phyloP scores from a whole-genome alignment of 2,329 filamentous ascomycete species.

The Xylaria sp. region DNA sequence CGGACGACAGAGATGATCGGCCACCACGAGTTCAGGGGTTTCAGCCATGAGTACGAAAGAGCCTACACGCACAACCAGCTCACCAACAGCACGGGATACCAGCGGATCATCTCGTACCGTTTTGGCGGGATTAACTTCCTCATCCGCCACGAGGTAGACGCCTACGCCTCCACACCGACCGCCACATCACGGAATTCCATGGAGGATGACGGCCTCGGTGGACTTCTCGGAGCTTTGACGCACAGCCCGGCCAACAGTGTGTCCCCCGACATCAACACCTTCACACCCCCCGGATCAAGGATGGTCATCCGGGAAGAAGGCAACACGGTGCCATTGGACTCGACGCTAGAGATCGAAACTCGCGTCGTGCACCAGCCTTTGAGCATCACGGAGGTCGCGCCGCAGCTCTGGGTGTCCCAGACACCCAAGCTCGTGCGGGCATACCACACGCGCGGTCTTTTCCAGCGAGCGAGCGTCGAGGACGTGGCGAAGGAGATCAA shows the following conservation, averaged over 20 bases:
- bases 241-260: background rate
- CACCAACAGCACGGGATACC: slow-evolving; percentile 38
- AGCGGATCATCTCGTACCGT: slow-evolving; percentile 41
- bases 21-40: slow-evolving; percentile 37
- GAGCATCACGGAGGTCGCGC: background rate
- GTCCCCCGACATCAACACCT: background rate
- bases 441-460: background rate
- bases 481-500: background rate
- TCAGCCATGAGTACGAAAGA: slow-evolving; percentile 42
- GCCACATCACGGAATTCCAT: background rate
- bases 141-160: slow-evolving; percentile 41
- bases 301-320: slow-evolving; percentile 9
- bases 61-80: slow-evolving; percentile 36
- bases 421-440: background rate
- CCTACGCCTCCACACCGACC: slow-evolving; percentile 29
- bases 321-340: slow-evolving; percentile 26
- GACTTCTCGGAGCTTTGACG: background rate
- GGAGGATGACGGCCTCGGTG: background rate
- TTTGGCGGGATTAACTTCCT: slow-evolving; percentile 39
- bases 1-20: slow-evolving; percentile 28
- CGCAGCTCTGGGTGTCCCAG: background rate
- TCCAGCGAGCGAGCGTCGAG: background rate
- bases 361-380: background rate
- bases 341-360: background rate
- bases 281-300: slow-evolving; percentile 8